Conservation (phyloP, 495 filamentous ascomycete genomes). For the Penicillium cataractarum region DNA sequence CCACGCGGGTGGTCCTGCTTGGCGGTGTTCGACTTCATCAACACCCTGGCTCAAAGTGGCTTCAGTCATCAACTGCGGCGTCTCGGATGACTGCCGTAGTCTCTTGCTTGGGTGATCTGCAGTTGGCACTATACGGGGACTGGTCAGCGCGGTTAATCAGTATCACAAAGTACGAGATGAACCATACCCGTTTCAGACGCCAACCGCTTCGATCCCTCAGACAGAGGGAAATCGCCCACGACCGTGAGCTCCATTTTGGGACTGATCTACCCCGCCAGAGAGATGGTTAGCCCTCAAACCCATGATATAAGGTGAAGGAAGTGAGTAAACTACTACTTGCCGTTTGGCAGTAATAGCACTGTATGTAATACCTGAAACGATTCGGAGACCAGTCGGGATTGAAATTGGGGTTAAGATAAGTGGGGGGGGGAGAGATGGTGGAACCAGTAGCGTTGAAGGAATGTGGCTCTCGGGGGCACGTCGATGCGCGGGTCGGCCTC, state of each 20-base stretch:
- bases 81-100: not conserved
- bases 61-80: not conserved
- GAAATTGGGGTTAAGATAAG: not conserved
- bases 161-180: not conserved
- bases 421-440: not conserved
- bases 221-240: not conserved
- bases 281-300: no score
- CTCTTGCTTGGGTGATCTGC: not conserved
- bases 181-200: not conserved
- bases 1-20: not conserved
- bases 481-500: no score
- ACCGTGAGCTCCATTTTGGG: not conserved
- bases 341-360: not conserved
- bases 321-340: not conserved
- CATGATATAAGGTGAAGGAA: not conserved
- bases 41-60: no score
- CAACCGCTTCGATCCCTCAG: not conserved
- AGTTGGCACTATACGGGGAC: not conserved
- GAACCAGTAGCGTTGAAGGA: no score
- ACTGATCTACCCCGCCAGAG: not conserved
- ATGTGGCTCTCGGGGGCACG: no score
- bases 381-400: not conserved
- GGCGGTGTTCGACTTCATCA: not conserved
- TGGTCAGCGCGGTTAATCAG: not conserved
- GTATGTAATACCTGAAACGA: not conserved